phyloP scores from a whole-genome alignment of 2,329 filamentous ascomycete genomes.

The Penicillium sp. region DNA sequence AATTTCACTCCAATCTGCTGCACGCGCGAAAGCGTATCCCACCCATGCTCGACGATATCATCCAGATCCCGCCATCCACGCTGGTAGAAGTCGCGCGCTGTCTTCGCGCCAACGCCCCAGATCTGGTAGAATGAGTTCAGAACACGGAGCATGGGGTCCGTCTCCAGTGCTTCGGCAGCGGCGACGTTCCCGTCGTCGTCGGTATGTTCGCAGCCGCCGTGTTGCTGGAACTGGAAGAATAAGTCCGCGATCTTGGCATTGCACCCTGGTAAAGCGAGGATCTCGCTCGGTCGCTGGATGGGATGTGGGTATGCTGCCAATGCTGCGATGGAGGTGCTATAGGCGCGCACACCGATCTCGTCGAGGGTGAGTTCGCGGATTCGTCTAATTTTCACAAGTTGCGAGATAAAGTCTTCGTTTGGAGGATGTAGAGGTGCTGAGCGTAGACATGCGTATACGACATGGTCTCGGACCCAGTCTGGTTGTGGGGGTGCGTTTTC shows the following conservation, averaged over 20 bases:
- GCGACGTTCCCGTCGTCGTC: conserved; percentile 48
- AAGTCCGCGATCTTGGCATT: conserved; percentile 68
- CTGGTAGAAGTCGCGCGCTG: conserved; percentile 66
- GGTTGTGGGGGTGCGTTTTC: conserved; percentile 56
- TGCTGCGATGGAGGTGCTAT: conserved; percentile 75
- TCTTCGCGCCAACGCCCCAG: conserved; percentile 81
- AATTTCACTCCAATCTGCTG: conserved; percentile 93
- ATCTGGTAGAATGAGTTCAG: conserved; percentile 70
- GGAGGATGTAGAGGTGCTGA: conserved; percentile 60
- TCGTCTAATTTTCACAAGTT: conserved; percentile 65
- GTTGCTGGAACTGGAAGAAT: conserved; percentile 63
- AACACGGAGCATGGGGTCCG: conserved; percentile 55
- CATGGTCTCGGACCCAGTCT: conserved; percentile 55
- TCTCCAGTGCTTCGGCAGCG: conserved; percentile 56
- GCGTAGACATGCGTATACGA: conserved; percentile 71
- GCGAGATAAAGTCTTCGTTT: conserved; percentile 65
- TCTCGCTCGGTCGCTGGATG: conserved; percentile 40
- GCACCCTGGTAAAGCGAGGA: conserved; percentile 62
- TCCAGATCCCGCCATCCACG: conserved; percentile 74
- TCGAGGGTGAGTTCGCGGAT: conserved; percentile 64
- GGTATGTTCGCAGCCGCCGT: conserved; percentile 14
- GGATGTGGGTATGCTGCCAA: conserved; percentile 68
- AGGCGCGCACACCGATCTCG: conserved; percentile 71
- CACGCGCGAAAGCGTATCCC: conserved; percentile 62
- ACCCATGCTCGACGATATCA: conserved; percentile 75